phyloP scores from a whole-genome alignment of 208 protist species.

The Wallacemonas rigidus region DNA sequence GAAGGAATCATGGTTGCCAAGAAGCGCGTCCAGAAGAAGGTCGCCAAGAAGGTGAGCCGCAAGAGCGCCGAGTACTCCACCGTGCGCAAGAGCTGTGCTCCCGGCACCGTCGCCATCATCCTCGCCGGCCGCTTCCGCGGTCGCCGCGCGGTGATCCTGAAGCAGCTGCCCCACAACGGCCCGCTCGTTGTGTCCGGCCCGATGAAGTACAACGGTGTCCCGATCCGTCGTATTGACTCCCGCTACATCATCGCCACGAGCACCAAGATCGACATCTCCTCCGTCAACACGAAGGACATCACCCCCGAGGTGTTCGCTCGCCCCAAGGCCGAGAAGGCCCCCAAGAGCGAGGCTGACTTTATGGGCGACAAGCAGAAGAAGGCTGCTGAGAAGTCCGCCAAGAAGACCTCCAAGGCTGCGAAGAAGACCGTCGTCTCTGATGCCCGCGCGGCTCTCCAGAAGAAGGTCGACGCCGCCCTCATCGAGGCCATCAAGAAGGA shows the following conservation, averaged over 20 bases:
- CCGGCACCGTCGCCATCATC: conserved; percentile 77
- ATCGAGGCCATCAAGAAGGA: conserved; percentile 81
- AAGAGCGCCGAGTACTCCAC: conserved; percentile 65
- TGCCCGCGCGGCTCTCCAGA: conserved; percentile 72
- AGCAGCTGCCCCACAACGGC: conserved; percentile 95
- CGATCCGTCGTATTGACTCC: conserved; percentile 97
- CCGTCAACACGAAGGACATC: conserved; percentile 79
- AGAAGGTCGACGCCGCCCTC: conserved; percentile 75
- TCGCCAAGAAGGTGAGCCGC: conserved; percentile 64
- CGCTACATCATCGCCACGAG: conserved; percentile 98
- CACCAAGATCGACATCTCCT: conserved; percentile 95
- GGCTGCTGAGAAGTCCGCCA: conserved; percentile 64
- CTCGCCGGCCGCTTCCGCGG: conserved; percentile 97
- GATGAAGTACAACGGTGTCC: conserved; percentile 98
- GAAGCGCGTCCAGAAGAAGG: conserved; percentile 43
- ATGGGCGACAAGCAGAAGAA: conserved; percentile 85
- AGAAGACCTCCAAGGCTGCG: conserved; percentile 72
- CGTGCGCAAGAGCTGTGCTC: conserved; percentile 60
- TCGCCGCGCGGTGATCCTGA: conserved; percentile 98
- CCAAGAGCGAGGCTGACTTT: conserved; percentile 83
- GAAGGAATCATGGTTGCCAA: conserved; percentile 28
- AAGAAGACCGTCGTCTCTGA: conserved; percentile 62
- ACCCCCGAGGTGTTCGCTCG: conserved; percentile 69
- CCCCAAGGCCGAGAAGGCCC: conserved; percentile 72
- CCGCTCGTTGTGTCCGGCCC: conserved; percentile 96